A percentile compares a stretch with the other conserved stretches of the same genome.
Conservation (phyloP, 495 filamentous ascomycete species). For the Aspergillus indologenus region DNA sequence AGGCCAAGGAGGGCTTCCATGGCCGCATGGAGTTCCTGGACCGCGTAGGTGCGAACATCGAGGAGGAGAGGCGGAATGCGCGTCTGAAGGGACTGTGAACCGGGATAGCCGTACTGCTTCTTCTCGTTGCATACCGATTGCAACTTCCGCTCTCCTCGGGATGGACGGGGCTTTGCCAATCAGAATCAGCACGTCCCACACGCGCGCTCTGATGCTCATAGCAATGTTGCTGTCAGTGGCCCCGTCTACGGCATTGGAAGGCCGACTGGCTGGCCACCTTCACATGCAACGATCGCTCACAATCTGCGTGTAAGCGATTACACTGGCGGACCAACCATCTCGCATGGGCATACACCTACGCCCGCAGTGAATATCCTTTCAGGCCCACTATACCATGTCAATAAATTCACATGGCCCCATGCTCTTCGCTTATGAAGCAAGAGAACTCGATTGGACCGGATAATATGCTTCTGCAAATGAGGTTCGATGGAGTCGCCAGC, state of each 20-base stretch:
- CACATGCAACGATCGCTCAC: neutral
- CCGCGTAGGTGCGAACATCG: conserved; percentile 70
- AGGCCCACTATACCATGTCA: neutral
- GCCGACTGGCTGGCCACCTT: neutral
- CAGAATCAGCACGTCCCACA: neutral
- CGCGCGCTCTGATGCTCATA: neutral
- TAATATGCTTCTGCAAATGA: neutral
- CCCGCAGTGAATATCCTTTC: neutral
- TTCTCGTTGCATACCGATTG: too few relatives aligned
- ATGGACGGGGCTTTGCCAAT: neutral
- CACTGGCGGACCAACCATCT: neutral
- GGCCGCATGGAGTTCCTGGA: conserved; percentile 87
- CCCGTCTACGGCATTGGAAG: neutral
- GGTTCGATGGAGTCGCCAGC: neutral
- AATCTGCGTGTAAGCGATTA: neutral
- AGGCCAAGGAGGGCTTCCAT: conserved; percentile 77
- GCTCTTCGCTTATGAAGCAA: neutral
- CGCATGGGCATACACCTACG: neutral
- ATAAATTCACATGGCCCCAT: neutral
- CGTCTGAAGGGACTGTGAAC: conserved; percentile 53
- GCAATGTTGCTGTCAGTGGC: neutral
- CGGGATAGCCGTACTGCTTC: too few relatives aligned
- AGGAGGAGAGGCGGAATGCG: conserved; percentile 67
- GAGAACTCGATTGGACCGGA: neutral
- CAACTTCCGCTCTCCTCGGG: neutral